These are phyloP conservation scores for Decorospora gaudefroyi DNA, from an alignment of 2,329 filamentous ascomycete genomes.

Conservation along the genomic window DNA sequence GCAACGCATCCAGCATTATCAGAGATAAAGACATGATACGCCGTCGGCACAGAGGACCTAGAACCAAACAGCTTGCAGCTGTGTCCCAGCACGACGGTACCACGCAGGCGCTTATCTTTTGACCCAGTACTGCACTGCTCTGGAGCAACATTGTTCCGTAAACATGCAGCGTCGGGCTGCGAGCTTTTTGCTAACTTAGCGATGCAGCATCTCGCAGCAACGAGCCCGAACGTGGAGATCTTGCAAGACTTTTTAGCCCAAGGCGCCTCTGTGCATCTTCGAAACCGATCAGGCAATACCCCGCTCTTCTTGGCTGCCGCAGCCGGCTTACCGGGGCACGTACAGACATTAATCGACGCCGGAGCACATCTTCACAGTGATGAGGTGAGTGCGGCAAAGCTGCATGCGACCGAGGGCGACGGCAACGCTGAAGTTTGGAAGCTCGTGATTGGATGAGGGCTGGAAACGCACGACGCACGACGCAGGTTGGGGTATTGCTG, in stretches of 20 bases:
- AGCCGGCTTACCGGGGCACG: slow-evolving; percentile 60
- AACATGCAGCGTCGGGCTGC: slow-evolving; percentile 38
- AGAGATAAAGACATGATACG: slow-evolving; percentile 31
- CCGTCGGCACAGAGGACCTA: slow-evolving; percentile 32
- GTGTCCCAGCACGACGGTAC: slow-evolving; percentile 27
- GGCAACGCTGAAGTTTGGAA: slow-evolving; percentile 42
- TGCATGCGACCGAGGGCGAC: slow-evolving; percentile 47
- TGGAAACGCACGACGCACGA: too few species aligned
- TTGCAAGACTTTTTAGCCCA: slow-evolving; percentile 60
- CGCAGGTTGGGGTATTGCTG: slow-evolving; percentile 19
- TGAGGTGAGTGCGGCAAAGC: slow-evolving; percentile 58
- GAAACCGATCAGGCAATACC: slow-evolving; percentile 62
- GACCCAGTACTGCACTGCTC: slow-evolving; percentile 18
- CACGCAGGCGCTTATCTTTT: slow-evolving; percentile 40
- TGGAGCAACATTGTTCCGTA: slow-evolving; percentile 34
- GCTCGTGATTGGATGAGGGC: slow-evolving; percentile 40
- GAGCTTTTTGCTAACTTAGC: slow-evolving; percentile 39
- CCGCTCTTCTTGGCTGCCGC: slow-evolving; percentile 64
- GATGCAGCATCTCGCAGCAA: slow-evolving; percentile 61
- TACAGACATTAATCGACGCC: slow-evolving; percentile 58
- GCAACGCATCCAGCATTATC: slow-evolving; percentile 32
- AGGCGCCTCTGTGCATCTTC: slow-evolving; percentile 63
- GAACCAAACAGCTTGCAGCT: slow-evolving; percentile 32
- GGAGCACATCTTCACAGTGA: slow-evolving; percentile 64
- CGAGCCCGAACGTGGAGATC: slow-evolving; percentile 59